Percentiles rank a stretch among this genome's conserved stretches.
Conservation (phyloP, 208 protist genomes). For the Phytomonas francai region DNA sequence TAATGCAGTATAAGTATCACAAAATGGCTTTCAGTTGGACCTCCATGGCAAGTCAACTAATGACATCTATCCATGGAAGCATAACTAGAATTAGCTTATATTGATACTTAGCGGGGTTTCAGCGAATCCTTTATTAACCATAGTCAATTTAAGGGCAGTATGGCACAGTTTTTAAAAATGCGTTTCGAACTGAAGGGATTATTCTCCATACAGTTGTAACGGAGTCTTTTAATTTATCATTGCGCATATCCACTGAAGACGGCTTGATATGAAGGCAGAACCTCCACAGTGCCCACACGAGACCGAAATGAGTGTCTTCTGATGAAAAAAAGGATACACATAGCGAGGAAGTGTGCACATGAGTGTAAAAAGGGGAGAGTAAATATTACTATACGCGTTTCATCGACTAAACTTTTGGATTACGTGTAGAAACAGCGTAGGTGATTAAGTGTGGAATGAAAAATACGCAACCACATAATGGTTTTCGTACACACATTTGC, state of each 20-base stretch:
- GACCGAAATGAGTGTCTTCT: not conserved
- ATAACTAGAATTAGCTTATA: not conserved
- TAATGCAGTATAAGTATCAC: not conserved
- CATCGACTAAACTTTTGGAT: not conserved
- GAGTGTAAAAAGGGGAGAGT: not conserved
- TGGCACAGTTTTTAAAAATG: not conserved
- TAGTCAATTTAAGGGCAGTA: not conserved
- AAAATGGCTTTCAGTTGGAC: not conserved
- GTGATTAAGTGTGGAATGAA: not conserved
- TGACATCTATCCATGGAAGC: not conserved
- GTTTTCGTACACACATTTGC: not conserved
- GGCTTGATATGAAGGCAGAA: not conserved
- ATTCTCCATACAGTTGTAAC: too few relatives aligned
- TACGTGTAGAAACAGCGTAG: not conserved
- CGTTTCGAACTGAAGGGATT: too few relatives aligned
- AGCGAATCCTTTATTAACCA: not conserved
- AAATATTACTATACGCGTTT: not conserved
- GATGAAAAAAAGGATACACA: not conserved
- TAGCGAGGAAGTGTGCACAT: not conserved
- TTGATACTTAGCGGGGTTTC: not conserved
- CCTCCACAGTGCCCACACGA: not conserved
- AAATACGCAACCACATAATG: not conserved
- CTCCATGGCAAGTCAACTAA: not conserved
- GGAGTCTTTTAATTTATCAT: not conserved
- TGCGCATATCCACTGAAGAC: not conserved